These are phyloP conservation scores for Phytomonas sp. DNA, from an alignment of 208 protist genomes.

Conservation along the genomic window DNA sequence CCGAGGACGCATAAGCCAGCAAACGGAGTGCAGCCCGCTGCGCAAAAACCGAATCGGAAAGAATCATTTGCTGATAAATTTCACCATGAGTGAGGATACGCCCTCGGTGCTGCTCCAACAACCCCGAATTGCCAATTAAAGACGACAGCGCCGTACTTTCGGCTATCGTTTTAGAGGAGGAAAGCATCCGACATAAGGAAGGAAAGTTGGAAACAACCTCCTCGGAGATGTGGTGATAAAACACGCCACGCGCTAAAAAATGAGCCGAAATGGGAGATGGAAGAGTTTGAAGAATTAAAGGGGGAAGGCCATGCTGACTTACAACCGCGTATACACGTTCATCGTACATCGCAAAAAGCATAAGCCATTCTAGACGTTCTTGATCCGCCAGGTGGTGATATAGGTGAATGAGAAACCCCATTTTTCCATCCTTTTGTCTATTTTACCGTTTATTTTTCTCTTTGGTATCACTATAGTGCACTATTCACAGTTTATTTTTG, in stretches of 20 bases:
- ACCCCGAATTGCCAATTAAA: slow-evolving; percentile 73
- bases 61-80: slow-evolving; percentile 84
- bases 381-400: slow-evolving; percentile 66
- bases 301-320: slow-evolving; percentile 49
- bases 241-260: slow-evolving; percentile 79
- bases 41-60: slow-evolving; percentile 78
- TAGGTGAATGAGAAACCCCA: slow-evolving; percentile 46
- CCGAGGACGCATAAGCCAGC: slow-evolving; percentile 83
- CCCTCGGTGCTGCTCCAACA: slow-evolving; percentile 76
- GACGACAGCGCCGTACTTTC: slow-evolving; percentile 71
- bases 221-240: slow-evolving; percentile 65
- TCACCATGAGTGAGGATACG: slow-evolving; percentile 85
- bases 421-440: slow-evolving; percentile 14
- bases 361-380: slow-evolving; percentile 41
- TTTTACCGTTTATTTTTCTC: background rate
- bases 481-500: background rate
- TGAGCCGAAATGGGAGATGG: slow-evolving; percentile 49
- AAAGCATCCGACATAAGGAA: slow-evolving; percentile 78
- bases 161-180: slow-evolving; percentile 50
- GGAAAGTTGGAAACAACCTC: slow-evolving; percentile 78
- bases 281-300: slow-evolving; percentile 40
- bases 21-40: slow-evolving; percentile 72
- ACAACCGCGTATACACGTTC: slow-evolving; percentile 88
- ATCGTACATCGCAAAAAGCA: slow-evolving; percentile 71
- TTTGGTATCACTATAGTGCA: background rate